Evolutionary conservation across 2,329 filamentous ascomycete species (phyloP).

Genomic region (Lithohypha guttulata): DNA sequence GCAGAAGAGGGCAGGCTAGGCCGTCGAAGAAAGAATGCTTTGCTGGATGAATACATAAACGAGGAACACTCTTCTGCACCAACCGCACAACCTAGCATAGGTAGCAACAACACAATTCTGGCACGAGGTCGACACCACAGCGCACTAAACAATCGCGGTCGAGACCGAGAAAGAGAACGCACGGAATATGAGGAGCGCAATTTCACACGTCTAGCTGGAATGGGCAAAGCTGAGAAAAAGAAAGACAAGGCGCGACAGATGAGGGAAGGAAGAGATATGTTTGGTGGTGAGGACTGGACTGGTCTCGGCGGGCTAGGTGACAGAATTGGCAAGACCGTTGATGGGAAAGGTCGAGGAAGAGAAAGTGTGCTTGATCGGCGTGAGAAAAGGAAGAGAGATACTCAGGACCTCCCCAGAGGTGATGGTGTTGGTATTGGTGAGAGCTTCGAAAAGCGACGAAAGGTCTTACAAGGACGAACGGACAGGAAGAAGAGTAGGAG

Average conservation of each 20-base stretch:
- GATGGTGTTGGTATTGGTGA: slow-evolving; percentile 56
- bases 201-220: slow-evolving; percentile 73
- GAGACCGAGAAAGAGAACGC: slow-evolving; percentile 66
- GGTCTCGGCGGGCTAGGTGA: slow-evolving; percentile 75
- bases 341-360: slow-evolving; percentile 67
- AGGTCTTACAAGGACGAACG: slow-evolving; percentile 33
- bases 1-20: slow-evolving; percentile 36
- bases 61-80: slow-evolving; percentile 76
- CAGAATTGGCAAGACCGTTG: slow-evolving; percentile 72
- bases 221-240: slow-evolving; percentile 74
- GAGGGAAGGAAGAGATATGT: slow-evolving; percentile 44
- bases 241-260: slow-evolving; percentile 43
- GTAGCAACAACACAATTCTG: slow-evolving; percentile 61
- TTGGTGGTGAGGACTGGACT: slow-evolving; percentile 89
- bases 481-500: slow-evolving; percentile 20
- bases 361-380: slow-evolving; percentile 61
- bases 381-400: slow-evolving; percentile 51
- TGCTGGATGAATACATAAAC: slow-evolving; percentile 83
- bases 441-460: slow-evolving; percentile 56
- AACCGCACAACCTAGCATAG: slow-evolving; percentile 77
- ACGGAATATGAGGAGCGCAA: slow-evolving; percentile 85
- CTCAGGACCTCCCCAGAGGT: slow-evolving; percentile 24
- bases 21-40: slow-evolving; percentile 61
- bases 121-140: slow-evolving; percentile 68
- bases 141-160: slow-evolving; percentile 53